Evolutionary conservation across 805 yeast genomes (phyloP), one percentile per base, ranked within the genome.

Genomic region (Candida boleticola): DNA sequence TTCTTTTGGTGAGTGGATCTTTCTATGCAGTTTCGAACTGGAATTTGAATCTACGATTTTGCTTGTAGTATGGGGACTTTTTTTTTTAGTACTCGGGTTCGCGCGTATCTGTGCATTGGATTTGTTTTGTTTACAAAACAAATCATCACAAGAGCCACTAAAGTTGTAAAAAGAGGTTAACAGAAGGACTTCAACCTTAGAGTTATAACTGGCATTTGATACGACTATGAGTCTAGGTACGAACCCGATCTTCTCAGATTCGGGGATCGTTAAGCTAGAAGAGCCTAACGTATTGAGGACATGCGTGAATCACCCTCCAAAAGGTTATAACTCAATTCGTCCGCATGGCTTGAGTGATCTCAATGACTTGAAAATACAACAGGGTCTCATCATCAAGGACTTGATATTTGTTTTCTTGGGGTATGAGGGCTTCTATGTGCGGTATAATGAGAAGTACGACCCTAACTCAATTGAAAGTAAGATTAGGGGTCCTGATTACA

Each of bases 341-440:
- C 68, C 78, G 10, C 68, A 62, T 42, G 75, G 82, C 2, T 57
- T 82, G 26, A 70, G 70, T 37, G 76, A 67, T 40, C 57, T 74
- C 31, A 56, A 54, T n/a, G 77, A 76, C 25, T 55, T 72, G 3
- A 68, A 75, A 37, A 72, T 74, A 3, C 96, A 89, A 57, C 96
- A 89, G 57, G 82, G 86, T 0, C 70, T 82, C 20, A 73, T 93
- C 1, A 68, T 85, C 13, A 72, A 77, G 44, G 99, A 92, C 58
- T 57, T 89, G 7, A 53, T 89, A 17, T 75, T 74, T 51, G 83
- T 86, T 1, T 58, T 93, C 11, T 51, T 81, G 25, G 95, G 95
- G 0, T 61, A 74, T 21, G 96, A 89, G 58, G 97, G 97, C 0
- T 70, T 72, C 17, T 88, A 85, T 54, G 78, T 92, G 27, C 68